These are phyloP conservation scores for Lagerstroemia speciosa DNA, from an alignment of 345 rosid species.

Conservation along the genomic window DNA sequence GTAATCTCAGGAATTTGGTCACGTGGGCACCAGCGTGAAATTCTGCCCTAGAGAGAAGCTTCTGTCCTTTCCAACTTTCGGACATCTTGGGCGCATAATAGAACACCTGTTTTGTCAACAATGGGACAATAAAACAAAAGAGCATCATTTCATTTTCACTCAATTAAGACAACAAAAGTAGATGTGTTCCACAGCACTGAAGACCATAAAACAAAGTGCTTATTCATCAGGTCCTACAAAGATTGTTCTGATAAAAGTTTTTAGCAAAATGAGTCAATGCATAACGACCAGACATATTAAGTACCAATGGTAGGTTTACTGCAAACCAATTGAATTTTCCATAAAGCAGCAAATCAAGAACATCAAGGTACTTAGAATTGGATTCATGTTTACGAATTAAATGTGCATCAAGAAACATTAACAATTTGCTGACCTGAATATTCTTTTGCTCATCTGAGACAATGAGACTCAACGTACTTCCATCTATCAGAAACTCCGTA, in stretches of 20 bases:
- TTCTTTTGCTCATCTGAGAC: constrained; percentile 95
- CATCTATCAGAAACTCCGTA: constrained; percentile 95
- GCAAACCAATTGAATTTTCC: background rate
- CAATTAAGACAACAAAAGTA: background rate
- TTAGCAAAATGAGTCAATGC: too few relatives aligned
- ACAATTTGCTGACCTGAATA: constrained; percentile 51
- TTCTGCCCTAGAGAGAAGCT: constrained; percentile 90
- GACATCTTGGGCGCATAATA: constrained; percentile 90
- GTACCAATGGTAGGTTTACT: background rate
- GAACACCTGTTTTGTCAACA: constrained; percentile 50
- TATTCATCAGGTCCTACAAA: too few relatives aligned
- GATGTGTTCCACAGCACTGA: background rate
- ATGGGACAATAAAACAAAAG: background rate
- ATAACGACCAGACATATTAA: too few relatives aligned
- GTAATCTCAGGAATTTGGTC: constrained; percentile 80
- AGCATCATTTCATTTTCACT: background rate
- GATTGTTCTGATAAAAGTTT: too few relatives aligned
- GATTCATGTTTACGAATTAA: background rate
- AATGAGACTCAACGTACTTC: constrained; percentile 83
- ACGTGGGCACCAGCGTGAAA: constrained; percentile 91
- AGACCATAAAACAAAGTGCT: too few relatives aligned
- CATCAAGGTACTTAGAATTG: background rate
- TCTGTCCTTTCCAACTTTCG: constrained; percentile 98
- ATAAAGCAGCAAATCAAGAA: background rate
- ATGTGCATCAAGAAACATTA: background rate